Evolutionary conservation across 495 filamentous ascomycete species (phyloP).

Genomic region (Aspergillus ostianus): DNA sequence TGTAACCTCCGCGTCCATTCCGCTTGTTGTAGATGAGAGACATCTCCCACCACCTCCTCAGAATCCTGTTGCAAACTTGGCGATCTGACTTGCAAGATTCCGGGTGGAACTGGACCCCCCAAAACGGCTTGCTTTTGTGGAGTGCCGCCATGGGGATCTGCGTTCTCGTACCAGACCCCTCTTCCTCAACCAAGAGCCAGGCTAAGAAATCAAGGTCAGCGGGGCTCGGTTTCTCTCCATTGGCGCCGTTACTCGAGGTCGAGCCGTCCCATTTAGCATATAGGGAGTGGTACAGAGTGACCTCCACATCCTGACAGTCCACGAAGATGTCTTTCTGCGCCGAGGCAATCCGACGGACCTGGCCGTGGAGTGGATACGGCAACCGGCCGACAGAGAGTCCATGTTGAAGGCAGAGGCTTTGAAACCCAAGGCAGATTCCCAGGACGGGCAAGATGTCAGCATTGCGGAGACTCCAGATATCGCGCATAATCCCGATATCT

Average conservation of each 20-base stretch:
- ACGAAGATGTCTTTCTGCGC: conserved; percentile 49
- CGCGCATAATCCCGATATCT: conserved; percentile 78
- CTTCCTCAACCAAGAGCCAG: conserved; percentile 31
- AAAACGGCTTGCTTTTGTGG: conserved; percentile 74
- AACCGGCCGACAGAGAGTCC: conserved; percentile 65
- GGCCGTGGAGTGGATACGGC: conserved; percentile 72
- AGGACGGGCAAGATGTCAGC: conserved; percentile 67
- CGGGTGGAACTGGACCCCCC: conserved; percentile 91
- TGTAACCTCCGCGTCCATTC: conserved; percentile 31
- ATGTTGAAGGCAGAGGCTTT: conserved; percentile 69
- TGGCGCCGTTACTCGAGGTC: not conserved
- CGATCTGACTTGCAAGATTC: conserved; percentile 85
- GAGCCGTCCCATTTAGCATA: conserved; percentile 53
- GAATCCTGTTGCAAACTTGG: conserved; percentile 59
- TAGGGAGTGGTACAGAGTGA: conserved; percentile 87
- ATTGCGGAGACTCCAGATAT: conserved; percentile 67
- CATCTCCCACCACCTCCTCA: conserved; percentile 73
- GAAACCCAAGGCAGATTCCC: conserved; percentile 91
- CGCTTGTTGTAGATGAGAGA: conserved; percentile 37
- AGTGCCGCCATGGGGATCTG: conserved; percentile 74
- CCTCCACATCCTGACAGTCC: conserved; percentile 56
- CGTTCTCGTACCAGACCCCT: not conserved
- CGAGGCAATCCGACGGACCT: conserved; percentile 64
- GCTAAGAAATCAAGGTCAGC: conserved; percentile 36
- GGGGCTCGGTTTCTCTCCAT: not conserved